Evolutionary conservation across 2,329 filamentous ascomycete genomes (phyloP).

Genomic region (Colletotrichum sp.): DNA sequence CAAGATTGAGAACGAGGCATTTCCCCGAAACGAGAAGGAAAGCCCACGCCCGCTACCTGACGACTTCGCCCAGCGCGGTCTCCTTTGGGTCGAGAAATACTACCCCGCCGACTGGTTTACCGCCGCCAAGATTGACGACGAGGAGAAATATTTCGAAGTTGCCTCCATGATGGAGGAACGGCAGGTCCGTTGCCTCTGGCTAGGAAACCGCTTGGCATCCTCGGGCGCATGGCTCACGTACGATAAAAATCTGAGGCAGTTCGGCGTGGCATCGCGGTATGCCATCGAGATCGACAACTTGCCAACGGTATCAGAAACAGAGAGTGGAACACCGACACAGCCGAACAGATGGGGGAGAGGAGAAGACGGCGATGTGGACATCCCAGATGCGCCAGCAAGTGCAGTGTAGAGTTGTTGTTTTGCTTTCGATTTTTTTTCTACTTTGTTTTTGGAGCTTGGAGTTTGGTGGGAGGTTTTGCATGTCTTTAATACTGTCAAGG

Average conservation of each 20-base stretch:
- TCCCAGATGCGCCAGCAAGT: too few species aligned
- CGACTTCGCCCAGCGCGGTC: conserved; percentile 70
- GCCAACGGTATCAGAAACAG: rapidly evolving
- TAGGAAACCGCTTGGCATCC: conserved; percentile 54
- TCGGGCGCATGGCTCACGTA: conserved; percentile 51
- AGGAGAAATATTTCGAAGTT: conserved; percentile 69
- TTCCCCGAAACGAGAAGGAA: conserved; percentile 51
- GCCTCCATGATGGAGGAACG: conserved; percentile 63
- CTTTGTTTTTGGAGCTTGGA: too few species aligned
- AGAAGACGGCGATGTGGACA: neutral
- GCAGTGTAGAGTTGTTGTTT: too few species aligned
- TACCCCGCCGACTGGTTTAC: conserved; percentile 65
- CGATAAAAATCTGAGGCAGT: conserved; percentile 39
- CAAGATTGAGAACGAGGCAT: conserved; percentile 38
- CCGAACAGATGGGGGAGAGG: neutral
- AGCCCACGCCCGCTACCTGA: conserved; percentile 67
- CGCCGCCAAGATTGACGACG: conserved; percentile 66
- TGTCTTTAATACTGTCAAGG: too few species aligned
- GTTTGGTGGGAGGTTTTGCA: too few species aligned
- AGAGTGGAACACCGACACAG: rapidly evolving
- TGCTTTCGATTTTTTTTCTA: too few species aligned
- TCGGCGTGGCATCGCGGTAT: conserved; percentile 42
- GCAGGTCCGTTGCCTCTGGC: conserved; percentile 63
- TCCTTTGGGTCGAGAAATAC: conserved; percentile 65
- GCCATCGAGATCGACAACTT: conserved; percentile 23